Conservation (phyloP, 139 green algal species). For the Tetradesmus lagerheimii region DNA sequence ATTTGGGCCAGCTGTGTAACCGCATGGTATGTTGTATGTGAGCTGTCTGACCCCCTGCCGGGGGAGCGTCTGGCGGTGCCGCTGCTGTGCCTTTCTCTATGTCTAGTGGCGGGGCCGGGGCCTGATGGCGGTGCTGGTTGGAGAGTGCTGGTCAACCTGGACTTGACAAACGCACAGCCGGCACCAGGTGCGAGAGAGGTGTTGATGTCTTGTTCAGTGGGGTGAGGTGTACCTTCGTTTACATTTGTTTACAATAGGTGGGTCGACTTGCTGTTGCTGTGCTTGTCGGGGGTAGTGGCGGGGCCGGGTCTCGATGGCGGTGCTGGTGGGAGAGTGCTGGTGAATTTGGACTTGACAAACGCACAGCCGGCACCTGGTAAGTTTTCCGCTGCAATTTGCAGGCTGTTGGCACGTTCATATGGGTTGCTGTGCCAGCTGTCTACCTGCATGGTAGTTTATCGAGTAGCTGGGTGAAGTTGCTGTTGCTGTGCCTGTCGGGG, state of each 20-base stretch:
- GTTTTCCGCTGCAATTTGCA: too few species aligned
- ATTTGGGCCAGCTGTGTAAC: too few species aligned
- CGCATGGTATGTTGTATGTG: too few species aligned
- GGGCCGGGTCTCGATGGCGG: slow-evolving; percentile 65
- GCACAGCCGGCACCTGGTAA: slow-evolving; percentile 35
- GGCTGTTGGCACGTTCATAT: too few species aligned
- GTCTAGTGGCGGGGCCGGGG: slow-evolving; percentile 42
- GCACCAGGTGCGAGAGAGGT: slow-evolving; percentile 58
- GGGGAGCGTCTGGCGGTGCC: slow-evolving; percentile 88
- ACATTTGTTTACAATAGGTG: too few species aligned
- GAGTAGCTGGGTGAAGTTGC: too few species aligned
- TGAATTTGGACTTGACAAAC: too few species aligned
- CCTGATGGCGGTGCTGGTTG: slow-evolving; percentile 45
- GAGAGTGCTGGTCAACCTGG: slow-evolving; percentile 82
- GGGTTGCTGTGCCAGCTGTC: too few species aligned
- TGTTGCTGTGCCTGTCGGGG: slow-evolving; percentile 83
- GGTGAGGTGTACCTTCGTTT: too few species aligned
- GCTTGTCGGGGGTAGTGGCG: slow-evolving; percentile 69
- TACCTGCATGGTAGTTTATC: too few species aligned
- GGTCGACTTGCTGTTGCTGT: too few species aligned
- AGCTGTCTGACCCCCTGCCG: slow-evolving; percentile 57
- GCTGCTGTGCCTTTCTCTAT: slow-evolving; percentile 84
- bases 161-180: slow-evolving; percentile 67
- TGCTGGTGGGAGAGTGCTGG: too few species aligned
- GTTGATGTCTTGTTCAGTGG: not conserved